Base-by-base conservation (phyloP, 2,329 filamentous ascomycete species). In the Penicillium expansum region DNA sequence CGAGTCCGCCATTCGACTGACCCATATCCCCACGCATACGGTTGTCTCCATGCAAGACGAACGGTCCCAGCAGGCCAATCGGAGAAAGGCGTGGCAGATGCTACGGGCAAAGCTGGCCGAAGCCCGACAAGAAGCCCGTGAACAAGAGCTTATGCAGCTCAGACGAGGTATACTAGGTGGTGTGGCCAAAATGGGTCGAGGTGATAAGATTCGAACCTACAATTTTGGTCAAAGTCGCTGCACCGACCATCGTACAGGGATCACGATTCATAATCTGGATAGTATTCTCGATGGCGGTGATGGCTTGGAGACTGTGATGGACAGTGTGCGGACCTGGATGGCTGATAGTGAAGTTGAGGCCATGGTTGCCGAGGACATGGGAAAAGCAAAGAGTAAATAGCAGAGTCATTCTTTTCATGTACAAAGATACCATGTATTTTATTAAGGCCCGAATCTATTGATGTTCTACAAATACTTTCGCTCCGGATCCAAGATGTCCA, bases 151-250 rank as follows among this genome's bases (percentile, higher is more conserved):
- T 29, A 81, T 87, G 18, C 82, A 80, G 22, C 73, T 97, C 74
- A 82, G 92, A 54, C 84, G 92, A 70, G 91, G 87, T 62, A 91
- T 92, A 4, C 83, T 96, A 61, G 86, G 90, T 35, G 84, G 87
- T 64, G 86, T 92, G 55, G 88, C 81, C 8, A 83, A 88, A 67
- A 92, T 94, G 77, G 94, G 92, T 6, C 83, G 94, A 41, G 91
- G 91, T 45, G 92, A 97, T 77, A 99, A 99, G 79, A 88, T 99
- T 57, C 82, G 92, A 59, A 97, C 92, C 0, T 97, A 97, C 74
- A 96, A 97, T 73, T 89, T 80, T 73, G 79, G 80, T 4, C 86
- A 90, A 73, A 87, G 92, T 74, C 82, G 92, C 42, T 92, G 94
- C 63, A 96, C 92, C 1, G 92, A 97, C 69, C 92, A 97, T 75